These are phyloP conservation scores for Termitomyces eurrhizus DNA, from an alignment of 768 basidiomycete species.

Conservation along the genomic window DNA sequence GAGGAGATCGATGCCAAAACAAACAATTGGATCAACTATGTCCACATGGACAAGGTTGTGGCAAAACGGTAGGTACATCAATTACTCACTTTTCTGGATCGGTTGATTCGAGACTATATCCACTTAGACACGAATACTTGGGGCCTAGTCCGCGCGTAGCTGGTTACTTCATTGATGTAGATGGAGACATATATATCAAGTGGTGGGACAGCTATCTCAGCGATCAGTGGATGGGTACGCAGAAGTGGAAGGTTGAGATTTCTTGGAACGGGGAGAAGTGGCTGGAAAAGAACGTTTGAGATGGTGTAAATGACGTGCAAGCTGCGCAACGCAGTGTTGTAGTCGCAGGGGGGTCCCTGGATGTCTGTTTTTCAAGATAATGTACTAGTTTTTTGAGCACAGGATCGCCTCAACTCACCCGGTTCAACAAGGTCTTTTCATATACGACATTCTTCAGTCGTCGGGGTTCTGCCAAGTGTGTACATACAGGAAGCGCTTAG, in stretches of 20 bases:
- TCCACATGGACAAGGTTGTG: constrained; percentile 29
- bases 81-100: not conserved
- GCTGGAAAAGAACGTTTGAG: constrained; percentile 28
- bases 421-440: not conserved
- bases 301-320: no score
- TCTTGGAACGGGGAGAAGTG: constrained; percentile 31
- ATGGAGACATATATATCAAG: constrained; percentile 36
- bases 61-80: constrained; percentile 29
- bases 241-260: constrained; percentile 37
- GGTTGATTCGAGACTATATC: not conserved
- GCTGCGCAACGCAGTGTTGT: not conserved
- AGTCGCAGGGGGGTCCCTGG: not conserved
- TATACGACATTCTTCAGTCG: not conserved
- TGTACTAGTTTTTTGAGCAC: not conserved
- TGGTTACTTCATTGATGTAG: constrained; percentile 33
- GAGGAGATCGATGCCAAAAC: constrained; percentile 19
- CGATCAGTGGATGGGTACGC: constrained; percentile 39
- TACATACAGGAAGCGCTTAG: no score
- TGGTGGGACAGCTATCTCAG: constrained; percentile 42
- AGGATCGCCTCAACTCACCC: not conserved
- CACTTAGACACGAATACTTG: constrained; percentile 37
- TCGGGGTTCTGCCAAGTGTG: not conserved
- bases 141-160: constrained; percentile 41
- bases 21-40: constrained; percentile 26
- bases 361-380: not conserved